Conservation (phyloP, 495 filamentous ascomycete species). For the Astrothelium macrocarpum region DNA sequence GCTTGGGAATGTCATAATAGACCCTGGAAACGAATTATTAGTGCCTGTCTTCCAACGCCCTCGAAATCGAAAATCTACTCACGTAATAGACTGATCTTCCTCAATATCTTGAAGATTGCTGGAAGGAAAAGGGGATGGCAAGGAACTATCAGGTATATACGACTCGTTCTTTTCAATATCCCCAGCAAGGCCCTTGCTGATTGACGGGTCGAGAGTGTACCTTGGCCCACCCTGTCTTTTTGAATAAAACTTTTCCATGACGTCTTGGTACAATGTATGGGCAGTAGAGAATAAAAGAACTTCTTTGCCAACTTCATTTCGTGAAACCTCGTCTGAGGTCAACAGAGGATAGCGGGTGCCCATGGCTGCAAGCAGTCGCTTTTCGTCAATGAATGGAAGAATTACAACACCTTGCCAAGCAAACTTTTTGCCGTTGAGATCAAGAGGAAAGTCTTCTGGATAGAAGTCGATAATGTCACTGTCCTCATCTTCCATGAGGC, state of each 20-base stretch:
- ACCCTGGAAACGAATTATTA: conserved; percentile 49
- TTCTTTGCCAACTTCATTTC: conserved; percentile 75
- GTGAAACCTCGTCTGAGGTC: conserved; percentile 61
- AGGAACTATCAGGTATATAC: conserved; percentile 63
- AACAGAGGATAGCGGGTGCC: conserved; percentile 70
- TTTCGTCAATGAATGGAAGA: conserved; percentile 93
- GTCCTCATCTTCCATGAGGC: conserved; percentile 74
- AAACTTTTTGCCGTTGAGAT: conserved; percentile 96
- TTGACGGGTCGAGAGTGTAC: conserved; percentile 58
- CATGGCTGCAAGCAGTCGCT: conserved; percentile 74
- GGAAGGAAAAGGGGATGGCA: conserved; percentile 54
- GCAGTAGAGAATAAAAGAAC: conserved; percentile 73
- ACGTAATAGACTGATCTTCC: conserved; percentile 76
- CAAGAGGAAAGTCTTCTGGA: conserved; percentile 82
- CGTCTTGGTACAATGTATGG: conserved; percentile 71
- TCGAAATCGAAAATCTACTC: conserved; percentile 30
- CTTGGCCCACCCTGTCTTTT: conserved; percentile 63
- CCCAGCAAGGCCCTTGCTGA: conserved; percentile 73
- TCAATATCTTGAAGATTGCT: conserved; percentile 66
- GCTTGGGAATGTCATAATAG: conserved; percentile 69
- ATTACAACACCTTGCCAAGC: conserved; percentile 94
- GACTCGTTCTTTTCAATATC: conserved; percentile 67
- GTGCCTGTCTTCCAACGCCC: too few relatives aligned
- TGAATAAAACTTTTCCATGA: conserved; percentile 76
- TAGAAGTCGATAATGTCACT: conserved; percentile 97